A percentile compares a stretch with the other conserved stretches of the same genome.
These are phyloP conservation scores for Leccinum fuscescens DNA, from an alignment of 1,284 basidiomycete species.

Conservation along the genomic window DNA sequence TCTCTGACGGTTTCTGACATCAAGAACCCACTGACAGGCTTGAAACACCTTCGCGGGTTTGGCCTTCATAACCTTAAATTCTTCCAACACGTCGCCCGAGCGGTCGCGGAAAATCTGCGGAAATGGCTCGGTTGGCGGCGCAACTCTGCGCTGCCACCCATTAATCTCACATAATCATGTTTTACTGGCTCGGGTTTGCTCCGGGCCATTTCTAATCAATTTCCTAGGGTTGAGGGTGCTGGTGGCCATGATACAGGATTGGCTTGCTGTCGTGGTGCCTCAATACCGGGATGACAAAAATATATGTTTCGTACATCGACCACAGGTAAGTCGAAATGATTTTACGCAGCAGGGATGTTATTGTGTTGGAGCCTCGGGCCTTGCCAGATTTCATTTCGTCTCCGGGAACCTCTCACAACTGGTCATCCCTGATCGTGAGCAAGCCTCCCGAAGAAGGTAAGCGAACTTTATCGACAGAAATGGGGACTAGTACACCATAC, in stretches of 20 bases:
- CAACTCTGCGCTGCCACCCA: background rate
- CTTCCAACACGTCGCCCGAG: background rate
- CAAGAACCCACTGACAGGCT: background rate
- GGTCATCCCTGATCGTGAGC: slow-evolving; percentile 14
- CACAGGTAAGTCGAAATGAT: slow-evolving; percentile 1
- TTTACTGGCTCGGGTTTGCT: background rate
- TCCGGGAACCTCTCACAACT: slow-evolving; percentile 1
- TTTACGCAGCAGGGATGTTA: background rate
- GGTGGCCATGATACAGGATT: background rate
- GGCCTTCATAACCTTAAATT: slow-evolving; percentile 2
- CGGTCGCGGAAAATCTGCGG: slow-evolving; percentile 1
- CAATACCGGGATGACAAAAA: background rate
- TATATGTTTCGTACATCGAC: background rate
- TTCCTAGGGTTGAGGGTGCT: background rate
- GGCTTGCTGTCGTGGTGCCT: background rate
- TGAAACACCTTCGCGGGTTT: slow-evolving; percentile 8
- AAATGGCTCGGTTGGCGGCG: background rate
- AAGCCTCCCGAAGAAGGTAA: slow-evolving; percentile 1
- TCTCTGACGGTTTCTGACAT: background rate
- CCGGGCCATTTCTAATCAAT: background rate
- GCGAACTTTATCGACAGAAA: background rate
- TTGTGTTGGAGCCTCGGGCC: background rate
- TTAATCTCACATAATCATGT: background rate
- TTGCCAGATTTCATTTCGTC: background rate
- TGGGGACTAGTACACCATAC: background rate